Conservation (phyloP, 2,329 filamentous ascomycete species). For the Pseudogymnoascus sp. region DNA sequence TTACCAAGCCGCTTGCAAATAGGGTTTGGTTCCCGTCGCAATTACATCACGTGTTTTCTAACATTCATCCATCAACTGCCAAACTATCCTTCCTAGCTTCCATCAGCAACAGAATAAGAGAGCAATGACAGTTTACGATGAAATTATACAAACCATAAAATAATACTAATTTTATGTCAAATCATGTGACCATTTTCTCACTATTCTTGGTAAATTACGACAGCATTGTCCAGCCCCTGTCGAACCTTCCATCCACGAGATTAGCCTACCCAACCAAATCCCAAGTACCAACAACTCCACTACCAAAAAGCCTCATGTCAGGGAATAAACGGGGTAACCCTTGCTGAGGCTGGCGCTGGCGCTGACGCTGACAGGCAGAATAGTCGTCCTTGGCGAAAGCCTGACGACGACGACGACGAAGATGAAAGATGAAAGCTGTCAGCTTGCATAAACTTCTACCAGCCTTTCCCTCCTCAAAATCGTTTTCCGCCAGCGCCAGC, state of each 20-base stretch:
- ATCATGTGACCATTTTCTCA: background rate
- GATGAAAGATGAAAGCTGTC: background rate
- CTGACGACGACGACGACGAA: background rate
- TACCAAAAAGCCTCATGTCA: background rate
- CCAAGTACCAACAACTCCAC: background rate
- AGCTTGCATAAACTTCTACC: background rate
- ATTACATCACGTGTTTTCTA: background rate
- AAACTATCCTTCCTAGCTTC: background rate
- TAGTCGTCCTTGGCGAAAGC: background rate
- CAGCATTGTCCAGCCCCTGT: background rate
- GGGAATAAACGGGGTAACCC: background rate
- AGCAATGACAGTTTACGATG: background rate
- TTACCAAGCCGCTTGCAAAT: constrained; percentile 3
- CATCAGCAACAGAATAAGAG: background rate
- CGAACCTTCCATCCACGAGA: background rate
- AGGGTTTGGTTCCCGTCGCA: background rate
- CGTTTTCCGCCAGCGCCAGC: background rate
- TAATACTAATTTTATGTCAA: background rate
- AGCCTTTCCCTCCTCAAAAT: background rate
- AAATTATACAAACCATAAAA: background rate
- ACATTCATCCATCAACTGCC: background rate
- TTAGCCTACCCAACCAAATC: background rate
- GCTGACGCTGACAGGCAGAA: no score
- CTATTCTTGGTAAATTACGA: background rate
- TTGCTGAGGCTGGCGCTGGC: background rate